phyloP scores from a whole-genome alignment of 257 asterid genomes.

The Agastache rugosa region DNA sequence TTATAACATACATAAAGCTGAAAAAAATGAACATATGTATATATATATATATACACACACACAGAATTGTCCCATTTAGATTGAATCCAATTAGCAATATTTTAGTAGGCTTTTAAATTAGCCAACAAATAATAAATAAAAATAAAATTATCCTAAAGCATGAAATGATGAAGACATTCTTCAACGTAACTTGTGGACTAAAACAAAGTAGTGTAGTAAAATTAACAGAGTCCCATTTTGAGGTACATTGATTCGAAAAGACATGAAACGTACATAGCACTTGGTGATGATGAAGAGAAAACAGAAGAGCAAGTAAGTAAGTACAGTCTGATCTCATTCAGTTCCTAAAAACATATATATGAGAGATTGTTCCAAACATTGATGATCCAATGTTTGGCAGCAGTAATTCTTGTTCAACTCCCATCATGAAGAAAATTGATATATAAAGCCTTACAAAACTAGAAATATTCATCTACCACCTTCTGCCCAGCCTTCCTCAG shows the following conservation, averaged over 20 bases:
- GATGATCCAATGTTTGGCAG: neutral
- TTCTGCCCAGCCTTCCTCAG: slow-evolving; percentile 27
- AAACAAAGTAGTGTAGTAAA: neutral
- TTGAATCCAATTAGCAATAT: too few species aligned
- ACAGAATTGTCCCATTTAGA: neutral
- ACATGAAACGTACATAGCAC: slow-evolving; percentile 28
- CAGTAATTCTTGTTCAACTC: neutral
- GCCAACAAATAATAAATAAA: neutral
- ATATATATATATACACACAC: too few species aligned
- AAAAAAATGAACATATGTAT: too few species aligned
- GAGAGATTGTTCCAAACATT: slow-evolving; percentile 26
- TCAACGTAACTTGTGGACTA: neutral
- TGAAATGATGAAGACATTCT: neutral
- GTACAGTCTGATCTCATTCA: neutral
- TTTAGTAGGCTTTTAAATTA: neutral
- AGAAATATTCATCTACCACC: slow-evolving; percentile 19
- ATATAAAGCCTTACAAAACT: slow-evolving; percentile 22
- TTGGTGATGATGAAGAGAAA: neutral
- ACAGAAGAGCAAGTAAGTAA: neutral
- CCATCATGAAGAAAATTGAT: slow-evolving; percentile 4
- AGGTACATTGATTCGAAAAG: slow-evolving; percentile 25
- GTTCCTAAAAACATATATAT: neutral
- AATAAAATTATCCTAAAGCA: neutral
- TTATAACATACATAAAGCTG: neutral
- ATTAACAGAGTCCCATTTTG: slow-evolving; percentile 4